Base-by-base conservation (phyloP, 805 yeast species). In the Teunomyces aglyptinius region DNA sequence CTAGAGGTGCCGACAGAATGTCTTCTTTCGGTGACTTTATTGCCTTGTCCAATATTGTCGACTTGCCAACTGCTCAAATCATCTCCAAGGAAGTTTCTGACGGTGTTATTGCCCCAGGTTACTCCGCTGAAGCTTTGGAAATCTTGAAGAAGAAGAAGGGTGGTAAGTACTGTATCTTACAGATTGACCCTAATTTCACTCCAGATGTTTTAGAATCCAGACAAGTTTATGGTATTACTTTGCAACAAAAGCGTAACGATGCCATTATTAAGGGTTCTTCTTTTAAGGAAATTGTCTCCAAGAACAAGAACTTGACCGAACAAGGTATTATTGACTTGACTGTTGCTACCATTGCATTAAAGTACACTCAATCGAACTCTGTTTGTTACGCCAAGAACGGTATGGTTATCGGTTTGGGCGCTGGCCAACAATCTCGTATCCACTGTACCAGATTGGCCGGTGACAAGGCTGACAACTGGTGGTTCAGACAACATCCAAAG, bases 1-100 rank as follows among this genome's bases (percentile, higher is more conserved):
- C 99, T 47, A 88, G 99, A 73, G 99, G 99, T 70, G 99, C 99
- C 57, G 99, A 94, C 74, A 86, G 99, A 81, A 94, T 94, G 99
- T 91, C 97, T 5, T 88, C 96, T 11, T 94, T 94, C 67, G 99
- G 99, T 66, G 99, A 94, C 73, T 94, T 90, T 79, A 94, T 94
- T 63, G 99, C 99, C 40, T 78, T 94, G 55, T 90, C 97, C 51
- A 92, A 92, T 78, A 88, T 87, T 70, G 99, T 94, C 57, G 99
- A 94, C 70, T 76, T 86, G 45, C 89, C 97, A 64, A 94, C 99
- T 50, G 99, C 99, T 46, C 86, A 87, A 71, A 92, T 94, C 71
- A 94, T 94, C 67, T 87, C 97, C 46, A 89, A 89, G 73, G 99
- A 94, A 77, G 99, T 94, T 43, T 85, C 95, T 36, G 99, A 94